Evolutionary conservation across 306 rosid species (phyloP).

Genomic region (Oxytropis ochrocephala): DNA sequence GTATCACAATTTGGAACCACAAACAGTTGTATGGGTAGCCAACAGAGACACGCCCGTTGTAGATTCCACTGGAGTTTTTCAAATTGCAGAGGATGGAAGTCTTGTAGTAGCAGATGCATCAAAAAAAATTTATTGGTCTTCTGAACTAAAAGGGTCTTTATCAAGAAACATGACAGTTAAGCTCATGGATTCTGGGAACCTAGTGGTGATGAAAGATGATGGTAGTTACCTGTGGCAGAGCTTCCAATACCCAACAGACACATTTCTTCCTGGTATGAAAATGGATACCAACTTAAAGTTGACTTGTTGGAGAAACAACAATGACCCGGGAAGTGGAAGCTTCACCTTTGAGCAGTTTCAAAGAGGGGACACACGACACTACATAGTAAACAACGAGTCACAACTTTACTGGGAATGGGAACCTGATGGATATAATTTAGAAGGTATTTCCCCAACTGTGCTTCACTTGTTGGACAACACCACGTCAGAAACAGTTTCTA

Average conservation of each 20-base stretch:
- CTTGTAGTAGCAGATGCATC: neutral
- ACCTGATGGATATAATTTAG: neutral
- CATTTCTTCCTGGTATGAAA: conserved; percentile 46
- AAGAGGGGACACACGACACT: neutral
- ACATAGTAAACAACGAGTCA: neutral
- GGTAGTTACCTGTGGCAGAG: conserved; percentile 36
- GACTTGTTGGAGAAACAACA: conserved; percentile 23
- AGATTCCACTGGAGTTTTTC: conserved; percentile 11
- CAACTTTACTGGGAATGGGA: conserved; percentile 14
- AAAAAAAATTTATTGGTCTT: neutral
- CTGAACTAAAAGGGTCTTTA: neutral
- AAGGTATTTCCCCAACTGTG: neutral
- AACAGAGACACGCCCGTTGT: conserved; percentile 6
- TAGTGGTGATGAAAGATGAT: conserved; percentile 10
- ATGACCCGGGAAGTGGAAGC: neutral
- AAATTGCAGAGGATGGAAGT: conserved; percentile 26
- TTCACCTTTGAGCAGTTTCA: conserved; percentile 13
- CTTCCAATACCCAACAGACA: conserved; percentile 36
- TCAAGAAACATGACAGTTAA: neutral
- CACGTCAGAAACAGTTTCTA: neutral
- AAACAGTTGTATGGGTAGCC: conserved; percentile 44
- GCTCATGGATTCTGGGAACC: conserved; percentile 43
- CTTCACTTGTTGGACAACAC: neutral
- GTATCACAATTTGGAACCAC: neutral
- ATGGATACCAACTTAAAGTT: conserved; percentile 10